Base-by-base conservation (phyloP, 257 asterid species). In the Jacaranda mimosifolia region DNA sequence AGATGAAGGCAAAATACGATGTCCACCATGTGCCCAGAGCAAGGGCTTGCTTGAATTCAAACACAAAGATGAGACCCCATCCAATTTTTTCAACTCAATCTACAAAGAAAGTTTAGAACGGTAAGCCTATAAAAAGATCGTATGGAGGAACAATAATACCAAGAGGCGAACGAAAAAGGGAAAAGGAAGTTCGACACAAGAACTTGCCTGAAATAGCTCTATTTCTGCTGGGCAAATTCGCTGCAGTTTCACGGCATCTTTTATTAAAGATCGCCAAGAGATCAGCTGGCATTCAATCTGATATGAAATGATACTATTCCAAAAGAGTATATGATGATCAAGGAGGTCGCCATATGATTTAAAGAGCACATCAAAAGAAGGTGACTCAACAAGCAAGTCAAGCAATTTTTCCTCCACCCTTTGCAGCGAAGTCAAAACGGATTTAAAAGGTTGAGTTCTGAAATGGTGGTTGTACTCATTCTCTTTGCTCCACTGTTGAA, bases 11-110 rank as follows among this genome's bases (percentile, higher is more conserved):
- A 81, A 71, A 81, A 72, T 70, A 6, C 98, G 99, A 81, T 92
- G 99, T 65, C 99, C 99, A 39, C 98, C 98, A 86, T 90, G 88
- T 55, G 79, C 78, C 99, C 99, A 95, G 57, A 95, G 89, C 85
- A 95, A 85, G 53, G 97, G 86, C 75, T 88, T 93, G 76, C 85
- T 89, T 18, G 84, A 86, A 77, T 74, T 82, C 55, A 85, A 81
- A 72, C 88, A 58, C 78, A 86, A 79, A 68, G 83, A 82, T 51
- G 85, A 66, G 38, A 72, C 65, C 58, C 46, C 76, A 73, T 87
- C 85, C 77, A 83, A 83, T 18, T 77, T 74, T 83, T 80, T 79
- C 66, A 81, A 78, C 79, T 81, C 90, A 55, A 63, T 53, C 98
- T 94, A 78, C 82, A 63, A 72, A 65, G 10, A 59, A 82, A 74